These are phyloP conservation scores for Ophiostoma australiae DNA, from an alignment of 2,329 filamentous ascomycete genomes.

Conservation along the genomic window DNA sequence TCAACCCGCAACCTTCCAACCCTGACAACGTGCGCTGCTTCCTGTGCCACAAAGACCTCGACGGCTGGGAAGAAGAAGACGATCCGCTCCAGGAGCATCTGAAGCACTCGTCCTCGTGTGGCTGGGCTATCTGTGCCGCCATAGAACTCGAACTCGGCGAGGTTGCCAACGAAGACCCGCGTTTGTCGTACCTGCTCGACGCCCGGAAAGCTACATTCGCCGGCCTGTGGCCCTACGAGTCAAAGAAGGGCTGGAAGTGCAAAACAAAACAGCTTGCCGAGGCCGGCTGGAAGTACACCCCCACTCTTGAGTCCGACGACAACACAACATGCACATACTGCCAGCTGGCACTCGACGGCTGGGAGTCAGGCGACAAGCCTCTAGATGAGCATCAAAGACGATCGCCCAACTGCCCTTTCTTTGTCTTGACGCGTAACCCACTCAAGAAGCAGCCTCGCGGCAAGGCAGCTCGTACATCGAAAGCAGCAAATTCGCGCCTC, in stretches of 20 bases:
- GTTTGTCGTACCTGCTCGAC: slow-evolving; percentile 62
- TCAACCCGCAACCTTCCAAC: slow-evolving; percentile 66
- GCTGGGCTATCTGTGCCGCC: slow-evolving; percentile 72
- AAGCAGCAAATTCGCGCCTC: slow-evolving; percentile 54
- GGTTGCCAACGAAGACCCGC: slow-evolving; percentile 67
- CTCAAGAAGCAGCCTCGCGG: slow-evolving; percentile 53
- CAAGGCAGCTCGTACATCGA: slow-evolving; percentile 58
- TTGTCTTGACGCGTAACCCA: slow-evolving; percentile 57
- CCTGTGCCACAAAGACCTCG: slow-evolving; percentile 74
- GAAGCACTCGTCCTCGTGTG: slow-evolving; percentile 74
- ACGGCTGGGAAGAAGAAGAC: slow-evolving; percentile 88
- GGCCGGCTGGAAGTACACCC: slow-evolving; percentile 91
- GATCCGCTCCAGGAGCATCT: slow-evolving; percentile 80
- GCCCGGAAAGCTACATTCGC: slow-evolving; percentile 80
- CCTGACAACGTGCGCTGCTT: slow-evolving; percentile 90
- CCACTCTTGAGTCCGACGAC: slow-evolving; percentile 75
- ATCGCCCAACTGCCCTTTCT: slow-evolving; percentile 77
- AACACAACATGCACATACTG: slow-evolving; percentile 91
- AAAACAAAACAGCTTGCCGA: slow-evolving; percentile 87
- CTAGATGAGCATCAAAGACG: slow-evolving; percentile 82
- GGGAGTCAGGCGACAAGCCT: slow-evolving; percentile 90
- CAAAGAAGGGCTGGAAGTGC: slow-evolving; percentile 82
- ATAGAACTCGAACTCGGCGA: slow-evolving; percentile 59
- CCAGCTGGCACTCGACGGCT: slow-evolving; percentile 81
- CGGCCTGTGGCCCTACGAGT: slow-evolving; percentile 83